Conservation (phyloP, 495 filamentous ascomycete genomes). For the Astrothelium macrocarpum region DNA sequence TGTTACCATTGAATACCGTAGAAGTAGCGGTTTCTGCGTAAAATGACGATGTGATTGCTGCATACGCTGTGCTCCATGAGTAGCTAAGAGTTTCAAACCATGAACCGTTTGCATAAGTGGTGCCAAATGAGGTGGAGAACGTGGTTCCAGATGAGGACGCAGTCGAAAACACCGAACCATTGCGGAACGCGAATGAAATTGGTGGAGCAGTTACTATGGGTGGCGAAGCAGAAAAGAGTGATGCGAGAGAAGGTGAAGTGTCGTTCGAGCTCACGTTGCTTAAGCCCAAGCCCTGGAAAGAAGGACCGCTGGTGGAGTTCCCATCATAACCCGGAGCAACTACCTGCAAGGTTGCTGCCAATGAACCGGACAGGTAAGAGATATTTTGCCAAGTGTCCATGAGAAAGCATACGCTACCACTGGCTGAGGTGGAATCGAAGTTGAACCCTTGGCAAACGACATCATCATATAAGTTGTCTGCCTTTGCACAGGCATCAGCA, state of each 20-base stretch:
- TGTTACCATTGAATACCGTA: not conserved
- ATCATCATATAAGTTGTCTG: not conserved
- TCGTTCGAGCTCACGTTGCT: not conserved
- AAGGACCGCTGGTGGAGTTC: not conserved
- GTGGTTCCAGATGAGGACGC: not conserved
- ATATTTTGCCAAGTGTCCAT: not conserved
- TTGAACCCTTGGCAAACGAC: not conserved
- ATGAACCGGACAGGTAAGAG: not conserved
- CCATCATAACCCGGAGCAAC: not conserved
- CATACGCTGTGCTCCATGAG: not conserved
- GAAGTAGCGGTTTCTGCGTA: not conserved
- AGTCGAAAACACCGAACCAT: not conserved
- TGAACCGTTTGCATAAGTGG: not conserved
- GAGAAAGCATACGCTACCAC: not conserved
- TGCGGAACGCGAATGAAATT: not conserved
- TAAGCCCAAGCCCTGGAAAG: not conserved
- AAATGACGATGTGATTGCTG: not conserved
- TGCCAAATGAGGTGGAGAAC: not conserved
- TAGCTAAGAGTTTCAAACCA: not conserved
- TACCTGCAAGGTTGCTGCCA: not conserved
- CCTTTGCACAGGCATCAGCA: not conserved
- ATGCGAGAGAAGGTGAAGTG: not conserved
- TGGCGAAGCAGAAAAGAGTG: not conserved
- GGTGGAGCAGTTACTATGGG: not conserved
- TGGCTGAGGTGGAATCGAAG: not conserved